Evolutionary conservation across 345 rosid genomes (phyloP).

Genomic region (Gossypium anomalum): DNA sequence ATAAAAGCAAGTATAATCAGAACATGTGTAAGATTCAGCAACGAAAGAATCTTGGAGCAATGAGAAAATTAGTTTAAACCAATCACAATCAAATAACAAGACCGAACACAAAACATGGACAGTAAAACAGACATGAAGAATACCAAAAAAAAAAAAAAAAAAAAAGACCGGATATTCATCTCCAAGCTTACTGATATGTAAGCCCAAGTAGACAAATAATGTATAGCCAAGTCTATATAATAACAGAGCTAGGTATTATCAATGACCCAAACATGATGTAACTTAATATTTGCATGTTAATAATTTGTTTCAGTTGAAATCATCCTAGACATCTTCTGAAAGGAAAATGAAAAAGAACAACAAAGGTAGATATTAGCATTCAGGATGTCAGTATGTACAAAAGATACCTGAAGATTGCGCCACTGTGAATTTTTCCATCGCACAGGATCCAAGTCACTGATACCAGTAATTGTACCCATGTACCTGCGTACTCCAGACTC

Average conservation of each 20-base stretch:
- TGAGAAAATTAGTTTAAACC: neutral
- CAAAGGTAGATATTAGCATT: neutral
- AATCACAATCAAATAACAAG: neutral
- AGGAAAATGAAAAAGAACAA: neutral
- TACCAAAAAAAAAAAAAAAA: too few relatives aligned
- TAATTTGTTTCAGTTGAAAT: neutral
- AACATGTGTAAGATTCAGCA: neutral
- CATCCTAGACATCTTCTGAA: neutral
- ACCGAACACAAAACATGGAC: neutral
- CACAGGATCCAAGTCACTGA: conserved; percentile 79
- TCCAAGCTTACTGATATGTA: neutral
- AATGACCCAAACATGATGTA: neutral
- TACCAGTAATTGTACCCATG: conserved; percentile 92
- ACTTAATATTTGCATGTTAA: neutral
- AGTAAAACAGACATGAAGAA: too few relatives aligned
- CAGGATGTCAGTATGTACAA: neutral
- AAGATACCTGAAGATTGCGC: conserved; percentile 97
- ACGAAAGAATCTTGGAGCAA: neutral
- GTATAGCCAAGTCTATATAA: neutral
- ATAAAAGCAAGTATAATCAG: neutral
- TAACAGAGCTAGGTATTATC: neutral
- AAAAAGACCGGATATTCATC: neutral
- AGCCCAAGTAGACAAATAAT: neutral
- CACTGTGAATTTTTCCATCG: conserved; percentile 95
- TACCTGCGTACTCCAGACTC: conserved; percentile 93